Conservation (phyloP, 129 eudicot species). For the Rutidosis leptorrhynchoides region DNA sequence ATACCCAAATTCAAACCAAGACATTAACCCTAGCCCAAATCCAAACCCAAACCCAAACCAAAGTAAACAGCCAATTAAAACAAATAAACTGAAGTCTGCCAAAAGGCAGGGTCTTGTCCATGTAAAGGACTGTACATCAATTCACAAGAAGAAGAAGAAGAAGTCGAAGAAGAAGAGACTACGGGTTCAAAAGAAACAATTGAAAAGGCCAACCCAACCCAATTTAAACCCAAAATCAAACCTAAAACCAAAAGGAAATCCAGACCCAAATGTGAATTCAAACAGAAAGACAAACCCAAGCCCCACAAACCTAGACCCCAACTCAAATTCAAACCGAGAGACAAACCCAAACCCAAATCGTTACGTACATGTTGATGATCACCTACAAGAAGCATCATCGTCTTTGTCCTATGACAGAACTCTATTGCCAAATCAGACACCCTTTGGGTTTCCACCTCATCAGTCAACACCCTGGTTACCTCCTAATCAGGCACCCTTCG, state of each 20-base stretch:
- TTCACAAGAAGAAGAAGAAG: neutral
- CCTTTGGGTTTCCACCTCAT: neutral
- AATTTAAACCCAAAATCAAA: neutral
- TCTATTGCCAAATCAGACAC: slow-evolving; percentile 6
- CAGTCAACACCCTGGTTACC: neutral
- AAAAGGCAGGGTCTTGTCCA: neutral
- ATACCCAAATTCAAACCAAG: too few relatives aligned
- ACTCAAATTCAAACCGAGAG: neutral
- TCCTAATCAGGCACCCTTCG: neutral
- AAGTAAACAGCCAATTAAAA: too few relatives aligned
- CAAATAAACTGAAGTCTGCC: neutral
- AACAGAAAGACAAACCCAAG: neutral
- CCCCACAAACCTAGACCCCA: neutral
- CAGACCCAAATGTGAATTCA: neutral
- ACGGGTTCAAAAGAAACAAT: neutral
- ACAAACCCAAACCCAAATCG: slow-evolving; percentile 1
- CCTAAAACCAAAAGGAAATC: neutral
- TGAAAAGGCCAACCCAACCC: neutral
- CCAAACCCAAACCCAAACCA: too few relatives aligned
- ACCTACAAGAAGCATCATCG: slow-evolving; percentile 20
- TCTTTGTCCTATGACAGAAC: slow-evolving; percentile 4
- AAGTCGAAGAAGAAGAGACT: too few relatives aligned
- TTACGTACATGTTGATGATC: slow-evolving; percentile 12
- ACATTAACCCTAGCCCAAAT: too few relatives aligned
- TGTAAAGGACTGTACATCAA: neutral